phyloP scores from a whole-genome alignment of 352 stramenopile genomes.

The Phytophthora syringae region DNA sequence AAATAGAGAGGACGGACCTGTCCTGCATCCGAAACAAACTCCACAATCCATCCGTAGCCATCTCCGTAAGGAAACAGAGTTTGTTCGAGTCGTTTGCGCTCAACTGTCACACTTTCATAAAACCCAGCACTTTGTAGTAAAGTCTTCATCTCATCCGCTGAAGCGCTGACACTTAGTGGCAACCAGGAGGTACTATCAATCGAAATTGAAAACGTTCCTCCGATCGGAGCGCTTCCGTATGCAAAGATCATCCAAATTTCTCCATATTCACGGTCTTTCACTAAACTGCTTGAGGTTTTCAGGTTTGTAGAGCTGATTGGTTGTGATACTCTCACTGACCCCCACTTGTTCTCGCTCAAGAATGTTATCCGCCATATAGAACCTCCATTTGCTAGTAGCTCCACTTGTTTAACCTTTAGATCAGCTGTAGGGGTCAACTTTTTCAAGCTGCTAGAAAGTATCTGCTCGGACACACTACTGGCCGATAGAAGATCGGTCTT shows the following conservation, averaged over 20 bases:
- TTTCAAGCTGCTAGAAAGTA: neutral
- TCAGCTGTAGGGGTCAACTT: neutral
- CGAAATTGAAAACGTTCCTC: conserved; percentile 34
- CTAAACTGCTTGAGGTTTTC: neutral
- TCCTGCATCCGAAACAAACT: conserved; percentile 50
- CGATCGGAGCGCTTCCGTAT: conserved; percentile 41
- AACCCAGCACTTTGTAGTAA: neutral
- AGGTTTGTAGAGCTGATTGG: neutral
- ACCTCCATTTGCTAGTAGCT: neutral
- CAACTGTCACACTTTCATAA: conserved; percentile 17
- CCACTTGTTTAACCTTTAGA: neutral
- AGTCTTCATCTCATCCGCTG: neutral
- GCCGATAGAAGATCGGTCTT: neutral
- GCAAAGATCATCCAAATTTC: conserved; percentile 54
- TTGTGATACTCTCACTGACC: neutral
- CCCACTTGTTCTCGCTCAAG: neutral
- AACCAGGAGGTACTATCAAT: conserved; percentile 20
- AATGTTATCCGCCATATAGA: neutral
- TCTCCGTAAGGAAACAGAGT: conserved; percentile 42
- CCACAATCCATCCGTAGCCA: conserved; percentile 59
- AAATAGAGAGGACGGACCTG: conserved; percentile 32
- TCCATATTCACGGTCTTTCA: conserved; percentile 17
- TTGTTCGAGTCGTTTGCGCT: conserved; percentile 32
- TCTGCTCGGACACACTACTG: neutral
- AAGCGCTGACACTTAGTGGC: neutral